Conservation (phyloP, 192 early-diverging fungal genomes). For the Coemansia sp. region DNA sequence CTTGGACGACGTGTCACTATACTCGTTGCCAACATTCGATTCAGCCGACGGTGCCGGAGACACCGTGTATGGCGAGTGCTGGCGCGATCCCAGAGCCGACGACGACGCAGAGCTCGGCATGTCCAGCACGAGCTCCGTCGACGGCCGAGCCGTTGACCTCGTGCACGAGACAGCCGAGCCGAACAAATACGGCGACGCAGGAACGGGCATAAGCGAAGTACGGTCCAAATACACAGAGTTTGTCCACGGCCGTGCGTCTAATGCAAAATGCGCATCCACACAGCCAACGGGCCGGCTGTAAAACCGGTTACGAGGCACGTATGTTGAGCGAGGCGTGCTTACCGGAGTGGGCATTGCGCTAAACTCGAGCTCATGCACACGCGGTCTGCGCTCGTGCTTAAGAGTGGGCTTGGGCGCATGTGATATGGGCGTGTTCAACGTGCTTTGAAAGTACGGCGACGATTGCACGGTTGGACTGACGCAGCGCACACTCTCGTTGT, state of each 20-base stretch:
- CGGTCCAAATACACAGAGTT: not conserved
- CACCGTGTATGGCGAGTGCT: constrained; percentile 23
- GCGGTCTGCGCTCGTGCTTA: not conserved
- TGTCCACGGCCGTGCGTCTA: not conserved
- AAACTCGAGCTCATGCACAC: not conserved
- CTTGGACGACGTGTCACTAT: constrained; percentile 14
- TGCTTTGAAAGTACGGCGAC: constrained; percentile 42
- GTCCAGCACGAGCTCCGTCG: not conserved
- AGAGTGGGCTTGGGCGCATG: not conserved
- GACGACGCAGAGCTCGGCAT: constrained; percentile 9
- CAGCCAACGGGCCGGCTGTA: not conserved
- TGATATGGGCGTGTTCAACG: constrained; percentile 40
- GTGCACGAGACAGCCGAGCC: constrained; percentile 19
- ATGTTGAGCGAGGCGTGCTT: not conserved
- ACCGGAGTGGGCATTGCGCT: not conserved
- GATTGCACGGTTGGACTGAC: constrained; percentile 38
- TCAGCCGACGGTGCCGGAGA: constrained; percentile 29
- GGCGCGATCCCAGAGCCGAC: constrained; percentile 13
- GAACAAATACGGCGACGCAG: constrained; percentile 11
- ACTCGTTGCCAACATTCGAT: constrained; percentile 7
- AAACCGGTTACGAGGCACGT: not conserved
- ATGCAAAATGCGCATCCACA: not conserved
- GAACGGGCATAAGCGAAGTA: not conserved
- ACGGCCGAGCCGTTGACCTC: constrained; percentile 31
- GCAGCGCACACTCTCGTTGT: constrained; percentile 28